Percentiles rank a stretch among this genome's conserved stretches.
Conservation (phyloP, 805 yeast genomes). For the Saccharomyces kudriavzevii region DNA sequence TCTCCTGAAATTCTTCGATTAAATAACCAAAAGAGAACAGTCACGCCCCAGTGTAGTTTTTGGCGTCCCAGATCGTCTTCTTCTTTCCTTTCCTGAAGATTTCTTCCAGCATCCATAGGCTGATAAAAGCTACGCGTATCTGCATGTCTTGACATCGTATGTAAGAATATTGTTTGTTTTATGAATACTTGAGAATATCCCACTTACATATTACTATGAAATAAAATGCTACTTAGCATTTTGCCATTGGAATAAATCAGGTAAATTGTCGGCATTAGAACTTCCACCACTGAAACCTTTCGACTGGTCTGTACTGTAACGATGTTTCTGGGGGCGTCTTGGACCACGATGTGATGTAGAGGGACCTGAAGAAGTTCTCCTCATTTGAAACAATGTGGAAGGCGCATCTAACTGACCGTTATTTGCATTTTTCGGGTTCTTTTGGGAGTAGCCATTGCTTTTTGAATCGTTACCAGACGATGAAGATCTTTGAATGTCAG, state of each 20-base stretch:
- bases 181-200: background rate
- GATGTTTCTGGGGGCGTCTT: background rate
- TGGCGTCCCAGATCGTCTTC: background rate
- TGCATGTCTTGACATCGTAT: background rate
- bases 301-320: background rate
- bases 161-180: background rate
- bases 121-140: background rate
- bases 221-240: conserved; percentile 1
- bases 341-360: background rate
- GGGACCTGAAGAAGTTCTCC: background rate
- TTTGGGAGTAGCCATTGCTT: background rate
- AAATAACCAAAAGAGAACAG: background rate
- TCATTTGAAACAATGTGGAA: background rate
- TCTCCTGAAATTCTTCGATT: background rate
- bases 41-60: background rate
- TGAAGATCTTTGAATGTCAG: background rate
- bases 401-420: background rate
- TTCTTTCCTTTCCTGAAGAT: background rate
- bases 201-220: background rate
- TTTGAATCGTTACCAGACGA: background rate
- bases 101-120: background rate
- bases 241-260: conserved; percentile 6
- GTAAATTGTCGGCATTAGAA: background rate
- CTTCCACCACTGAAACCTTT: background rate
- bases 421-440: background rate